Evolutionary conservation across 495 filamentous ascomycete genomes (phyloP).

Genomic region (Penicillium bialowiezense): DNA sequence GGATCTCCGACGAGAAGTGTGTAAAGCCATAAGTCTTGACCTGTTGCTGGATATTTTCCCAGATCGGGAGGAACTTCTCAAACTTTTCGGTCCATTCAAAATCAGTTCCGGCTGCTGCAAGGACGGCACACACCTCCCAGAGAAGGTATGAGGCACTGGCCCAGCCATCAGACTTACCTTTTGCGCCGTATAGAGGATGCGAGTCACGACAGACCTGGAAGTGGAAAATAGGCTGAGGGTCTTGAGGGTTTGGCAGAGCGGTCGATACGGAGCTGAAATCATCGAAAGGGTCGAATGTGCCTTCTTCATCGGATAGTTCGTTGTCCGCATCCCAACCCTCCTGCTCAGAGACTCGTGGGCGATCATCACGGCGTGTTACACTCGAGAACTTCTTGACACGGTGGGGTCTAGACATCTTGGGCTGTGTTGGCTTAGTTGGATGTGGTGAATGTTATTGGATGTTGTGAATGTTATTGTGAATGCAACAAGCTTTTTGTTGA

Average conservation of each 20-base stretch:
- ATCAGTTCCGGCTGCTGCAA: background rate
- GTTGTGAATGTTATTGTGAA: no score
- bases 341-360: no score
- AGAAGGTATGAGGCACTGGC: background rate
- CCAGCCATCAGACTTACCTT: constrained; percentile 1
- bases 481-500: no score
- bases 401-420: no score
- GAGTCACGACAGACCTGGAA: background rate
- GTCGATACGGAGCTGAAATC: background rate
- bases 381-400: no score
- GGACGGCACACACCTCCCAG: constrained; percentile 3
- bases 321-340: constrained; percentile 1
- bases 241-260: background rate
- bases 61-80: background rate
- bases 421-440: no score
- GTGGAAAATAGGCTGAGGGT: background rate
- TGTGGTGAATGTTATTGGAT: no score
- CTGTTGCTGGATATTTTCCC: background rate
- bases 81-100: background rate
- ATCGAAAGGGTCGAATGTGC: background rate
- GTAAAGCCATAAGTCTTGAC: background rate
- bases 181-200: background rate
- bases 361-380: no score
- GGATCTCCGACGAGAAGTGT: background rate
- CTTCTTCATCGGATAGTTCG: background rate